Conservation (phyloP, 2,329 filamentous ascomycete species). For the Penicillium janthinellum region DNA sequence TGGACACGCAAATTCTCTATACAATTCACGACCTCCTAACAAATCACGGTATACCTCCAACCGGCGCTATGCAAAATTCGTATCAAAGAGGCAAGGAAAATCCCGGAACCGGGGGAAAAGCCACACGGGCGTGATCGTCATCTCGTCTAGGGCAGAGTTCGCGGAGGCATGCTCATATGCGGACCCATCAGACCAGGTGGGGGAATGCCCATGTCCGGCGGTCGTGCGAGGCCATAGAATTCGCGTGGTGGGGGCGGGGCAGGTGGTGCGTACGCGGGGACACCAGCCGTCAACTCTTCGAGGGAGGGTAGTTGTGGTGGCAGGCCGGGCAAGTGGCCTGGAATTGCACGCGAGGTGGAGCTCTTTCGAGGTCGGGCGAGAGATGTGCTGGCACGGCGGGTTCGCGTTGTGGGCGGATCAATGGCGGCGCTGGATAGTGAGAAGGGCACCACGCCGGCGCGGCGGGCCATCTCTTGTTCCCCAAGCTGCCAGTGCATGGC, state of each 20-base stretch:
- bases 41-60: conserved; percentile 39
- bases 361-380: conserved; percentile 44
- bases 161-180: conserved; percentile 37
- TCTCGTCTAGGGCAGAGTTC: conserved; percentile 37
- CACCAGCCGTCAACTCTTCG: conserved; percentile 50
- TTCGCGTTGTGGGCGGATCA: conserved; percentile 47
- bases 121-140: conserved; percentile 28
- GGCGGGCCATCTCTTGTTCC: conserved; percentile 88
- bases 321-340: conserved; percentile 25
- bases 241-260: conserved; percentile 40
- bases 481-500: conserved; percentile 98
- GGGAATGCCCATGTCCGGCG: conserved; percentile 34
- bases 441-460: conserved; percentile 88
- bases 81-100: conserved; percentile 31
- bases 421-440: conserved; percentile 62
- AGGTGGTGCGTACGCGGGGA: conserved; percentile 46
- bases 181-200: conserved; percentile 36
- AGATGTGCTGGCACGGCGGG: conserved; percentile 42
- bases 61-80: conserved; percentile 45
- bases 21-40: conserved; percentile 28
- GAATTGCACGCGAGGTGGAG: conserved; percentile 42
- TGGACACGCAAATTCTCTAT: conserved; percentile 30
- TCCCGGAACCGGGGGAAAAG: conserved; percentile 16
- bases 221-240: conserved; percentile 36
- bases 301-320: conserved; percentile 46